Evolutionary conservation across 1,139 yeast species (phyloP).

Genomic region (Zygosaccharomyces sapae): DNA sequence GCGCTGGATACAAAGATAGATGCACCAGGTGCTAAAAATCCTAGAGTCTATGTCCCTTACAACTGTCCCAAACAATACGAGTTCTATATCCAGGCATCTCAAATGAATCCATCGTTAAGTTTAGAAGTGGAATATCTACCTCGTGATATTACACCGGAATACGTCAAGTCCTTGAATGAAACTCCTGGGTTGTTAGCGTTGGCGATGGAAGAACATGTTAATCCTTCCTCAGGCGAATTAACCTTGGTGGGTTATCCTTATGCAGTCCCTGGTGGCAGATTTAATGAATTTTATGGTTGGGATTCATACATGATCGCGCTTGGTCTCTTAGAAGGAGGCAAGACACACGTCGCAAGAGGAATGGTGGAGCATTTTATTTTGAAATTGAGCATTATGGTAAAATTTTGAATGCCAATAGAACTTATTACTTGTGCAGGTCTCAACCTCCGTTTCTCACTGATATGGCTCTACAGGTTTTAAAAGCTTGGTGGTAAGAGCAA

Average conservation of each 20-base stretch:
- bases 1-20: conserved; percentile 75
- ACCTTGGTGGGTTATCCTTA: conserved; percentile 72
- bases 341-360: conserved; percentile 70
- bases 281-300: conserved; percentile 97
- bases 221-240: conserved; percentile 47
- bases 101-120: conserved; percentile 51
- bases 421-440: conserved; percentile 85
- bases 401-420: conserved; percentile 88
- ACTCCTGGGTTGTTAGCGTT: conserved; percentile 85
- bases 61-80: conserved; percentile 68
- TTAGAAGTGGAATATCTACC: conserved; percentile 75
- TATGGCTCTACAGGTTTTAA: conserved; percentile 73
- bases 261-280: conserved; percentile 96
- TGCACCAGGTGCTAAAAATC: conserved; percentile 49
- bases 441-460: conserved; percentile 99
- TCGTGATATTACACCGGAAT: conserved; percentile 57
- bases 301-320: conserved; percentile 91
- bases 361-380: conserved; percentile 88
- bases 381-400: conserved; percentile 90
- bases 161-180: conserved; percentile 69
- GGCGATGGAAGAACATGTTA: conserved; percentile 53
- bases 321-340: conserved; percentile 65
- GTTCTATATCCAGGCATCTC: conserved; percentile 56
- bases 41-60: conserved; percentile 76
- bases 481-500: conserved; percentile 45